Conservation (phyloP, 2,329 filamentous ascomycete species). For the Clathrospora elynae region DNA sequence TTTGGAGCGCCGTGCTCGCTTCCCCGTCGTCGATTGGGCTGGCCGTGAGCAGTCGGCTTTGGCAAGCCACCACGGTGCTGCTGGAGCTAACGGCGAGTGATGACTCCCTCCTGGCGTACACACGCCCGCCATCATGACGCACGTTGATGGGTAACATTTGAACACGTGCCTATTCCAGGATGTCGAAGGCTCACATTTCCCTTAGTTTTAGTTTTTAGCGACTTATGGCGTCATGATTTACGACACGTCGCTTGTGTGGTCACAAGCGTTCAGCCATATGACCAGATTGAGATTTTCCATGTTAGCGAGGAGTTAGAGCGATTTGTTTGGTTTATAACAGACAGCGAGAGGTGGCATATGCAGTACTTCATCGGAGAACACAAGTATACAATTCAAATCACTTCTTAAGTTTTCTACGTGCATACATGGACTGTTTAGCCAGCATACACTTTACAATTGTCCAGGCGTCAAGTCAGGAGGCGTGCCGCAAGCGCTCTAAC, state of each 20-base stretch:
- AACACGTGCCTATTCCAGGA: background rate
- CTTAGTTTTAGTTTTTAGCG: slow-evolving; percentile 3
- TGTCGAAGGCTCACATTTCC: background rate
- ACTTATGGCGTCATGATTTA: slow-evolving; percentile 8
- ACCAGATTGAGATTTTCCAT: slow-evolving; percentile 1
- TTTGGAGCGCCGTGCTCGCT: slow-evolving; percentile 76
- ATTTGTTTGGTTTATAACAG: background rate
- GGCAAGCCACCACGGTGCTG: slow-evolving; percentile 43
- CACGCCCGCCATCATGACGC: no score
- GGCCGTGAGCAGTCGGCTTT: slow-evolving; percentile 46
- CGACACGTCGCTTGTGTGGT: background rate
- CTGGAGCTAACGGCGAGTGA: slow-evolving; percentile 45
- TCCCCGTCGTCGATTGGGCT: slow-evolving; percentile 60
- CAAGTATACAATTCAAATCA: no score
- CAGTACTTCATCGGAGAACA: no score
- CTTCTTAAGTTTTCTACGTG: no score
- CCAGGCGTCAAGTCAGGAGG: no score
- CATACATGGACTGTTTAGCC: no score
- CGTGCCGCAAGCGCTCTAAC: no score
- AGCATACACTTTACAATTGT: no score
- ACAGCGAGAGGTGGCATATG: no score
- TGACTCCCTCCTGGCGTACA: background rate
- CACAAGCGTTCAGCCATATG: slow-evolving; percentile 1
- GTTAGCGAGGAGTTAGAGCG: background rate
- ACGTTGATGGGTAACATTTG: no score